These are phyloP conservation scores for Acer yangbiense DNA, from an alignment of 345 rosid species.

Conservation along the genomic window DNA sequence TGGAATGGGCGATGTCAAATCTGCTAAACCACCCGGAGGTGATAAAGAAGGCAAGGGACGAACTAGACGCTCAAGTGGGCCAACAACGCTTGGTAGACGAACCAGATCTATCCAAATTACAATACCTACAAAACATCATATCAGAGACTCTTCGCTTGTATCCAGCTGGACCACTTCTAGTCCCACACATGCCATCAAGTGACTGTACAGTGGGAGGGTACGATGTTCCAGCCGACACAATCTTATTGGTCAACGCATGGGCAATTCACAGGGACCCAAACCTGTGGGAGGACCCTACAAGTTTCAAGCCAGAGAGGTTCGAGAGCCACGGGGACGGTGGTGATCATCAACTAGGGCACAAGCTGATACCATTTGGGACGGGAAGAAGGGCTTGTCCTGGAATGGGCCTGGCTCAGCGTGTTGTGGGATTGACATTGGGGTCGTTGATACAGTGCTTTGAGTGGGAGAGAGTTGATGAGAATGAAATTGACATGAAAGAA, in stretches of 20 bases:
- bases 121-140: constrained; percentile 41
- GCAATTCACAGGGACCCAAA: constrained; percentile 46
- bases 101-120: constrained; percentile 30
- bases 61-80: constrained; percentile 42
- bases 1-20: constrained; percentile 65
- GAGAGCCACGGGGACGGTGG: constrained; percentile 10
- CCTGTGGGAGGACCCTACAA: constrained; percentile 38
- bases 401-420: constrained; percentile 32
- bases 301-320: constrained; percentile 59
- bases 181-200: constrained; percentile 45
- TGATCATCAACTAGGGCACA: background rate
- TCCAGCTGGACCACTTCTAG: constrained; percentile 44
- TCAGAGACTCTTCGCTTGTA: constrained; percentile 45
- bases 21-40: constrained; percentile 36
- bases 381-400: constrained; percentile 59
- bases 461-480: constrained; percentile 41
- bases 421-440: constrained; percentile 43
- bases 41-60: constrained; percentile 35
- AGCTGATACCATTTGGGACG: constrained; percentile 49
- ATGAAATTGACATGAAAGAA: constrained; percentile 45
- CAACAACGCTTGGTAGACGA: constrained; percentile 43
- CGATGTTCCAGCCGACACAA: constrained; percentile 37
- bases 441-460: constrained; percentile 50
- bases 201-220: constrained; percentile 47
- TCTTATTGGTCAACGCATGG: constrained; percentile 44